Percentiles rank a stretch among this genome's conserved stretches.
phyloP scores from a whole-genome alignment of 306 rosid genomes.

The Vigna hirtella region DNA sequence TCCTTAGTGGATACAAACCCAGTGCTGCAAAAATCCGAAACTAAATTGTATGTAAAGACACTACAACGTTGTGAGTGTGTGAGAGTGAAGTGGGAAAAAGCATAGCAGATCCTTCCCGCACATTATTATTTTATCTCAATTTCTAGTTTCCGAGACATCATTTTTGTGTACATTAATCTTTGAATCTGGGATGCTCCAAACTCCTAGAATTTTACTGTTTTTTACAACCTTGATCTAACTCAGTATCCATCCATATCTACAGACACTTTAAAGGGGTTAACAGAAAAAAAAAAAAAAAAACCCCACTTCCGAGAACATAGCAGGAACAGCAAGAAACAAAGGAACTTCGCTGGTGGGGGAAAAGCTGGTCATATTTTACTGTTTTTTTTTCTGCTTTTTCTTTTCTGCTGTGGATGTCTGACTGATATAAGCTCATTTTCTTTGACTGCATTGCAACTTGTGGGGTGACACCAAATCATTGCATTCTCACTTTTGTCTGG shows the following conservation, averaged over 20 bases:
- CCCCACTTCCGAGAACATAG: neutral
- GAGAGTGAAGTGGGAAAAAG: neutral
- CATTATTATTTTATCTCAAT: neutral
- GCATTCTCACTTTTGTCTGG: constrained; percentile 75
- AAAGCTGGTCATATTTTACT: constrained; percentile 48
- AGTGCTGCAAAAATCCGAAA: constrained; percentile 21
- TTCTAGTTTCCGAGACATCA: constrained; percentile 36
- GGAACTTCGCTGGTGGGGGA: constrained; percentile 7
- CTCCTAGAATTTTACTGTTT: neutral
- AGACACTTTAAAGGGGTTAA: constrained; percentile 1
- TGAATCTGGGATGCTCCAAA: constrained; percentile 39
- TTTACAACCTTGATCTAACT: constrained; percentile 34
- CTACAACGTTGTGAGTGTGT: neutral
- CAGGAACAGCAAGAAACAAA: constrained; percentile 11
- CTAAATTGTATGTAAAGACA: neutral
- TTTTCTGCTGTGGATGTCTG: constrained; percentile 23
- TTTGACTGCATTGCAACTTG: constrained; percentile 66
- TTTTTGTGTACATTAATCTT: constrained; percentile 36
- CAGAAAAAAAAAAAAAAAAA: neutral
- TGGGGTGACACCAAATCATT: constrained; percentile 76
- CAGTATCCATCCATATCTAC: constrained; percentile 3
- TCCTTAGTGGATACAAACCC: constrained; percentile 34
- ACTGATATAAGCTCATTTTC: constrained; percentile 44
- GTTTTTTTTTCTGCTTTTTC: constrained; percentile 20
- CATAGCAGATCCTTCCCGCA: constrained; percentile 30